Evolutionary conservation across 1,284 basidiomycete species (phyloP), one percentile per base, ranked within the genome.

Genomic region (Amylostereum areolatum): DNA sequence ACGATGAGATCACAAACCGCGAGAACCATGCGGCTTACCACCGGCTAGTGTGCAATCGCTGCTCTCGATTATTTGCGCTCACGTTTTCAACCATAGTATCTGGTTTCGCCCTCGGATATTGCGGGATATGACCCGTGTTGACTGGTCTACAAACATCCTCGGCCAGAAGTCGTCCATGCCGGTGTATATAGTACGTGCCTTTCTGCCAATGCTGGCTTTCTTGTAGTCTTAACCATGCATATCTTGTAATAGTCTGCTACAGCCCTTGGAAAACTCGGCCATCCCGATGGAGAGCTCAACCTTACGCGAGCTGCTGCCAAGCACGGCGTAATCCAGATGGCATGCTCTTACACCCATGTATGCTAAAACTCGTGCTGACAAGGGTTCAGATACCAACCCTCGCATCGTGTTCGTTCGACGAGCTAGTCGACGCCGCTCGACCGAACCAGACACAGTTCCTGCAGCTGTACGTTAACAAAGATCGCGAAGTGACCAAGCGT

Each of bases 61-160:
- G n/a, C 32, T 32, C 1, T 24, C 10, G 25, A 36, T 18, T 29
- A 3, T 12, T 30, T 24, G 12, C 12, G 3, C 0, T n/a, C 3
- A 8, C 32, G 43, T n/a, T 18, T 25, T 6, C 32, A 10, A 33
- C 7, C 11, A 33, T 35, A 88, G 90, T 49, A 78, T 97, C 58
- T 97, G 94, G 93, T 97, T 97, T 75, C 79, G 94, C 12, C 94
- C 94, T 9, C 81, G 92, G 11, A 75, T 97, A 39, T 71, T 97
- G 7, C 80, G 92, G 27, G 81, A 97, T 60, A 92, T 97, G 8
- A 80, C 81, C 8, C 72, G 75, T 3, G 84, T 97, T 11, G 89
- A 97, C 65, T 94, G 78, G 71, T 85, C 83, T 24, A 90, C 89
- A n/a, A 81, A 67, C 7, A 85, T 95, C 49, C 72, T 95, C 33